Percentiles rank a stretch among this genome's conserved stretches.
Conservation (phyloP, 768 basidiomycete genomes). For the Cyclocybe cylindracea region DNA sequence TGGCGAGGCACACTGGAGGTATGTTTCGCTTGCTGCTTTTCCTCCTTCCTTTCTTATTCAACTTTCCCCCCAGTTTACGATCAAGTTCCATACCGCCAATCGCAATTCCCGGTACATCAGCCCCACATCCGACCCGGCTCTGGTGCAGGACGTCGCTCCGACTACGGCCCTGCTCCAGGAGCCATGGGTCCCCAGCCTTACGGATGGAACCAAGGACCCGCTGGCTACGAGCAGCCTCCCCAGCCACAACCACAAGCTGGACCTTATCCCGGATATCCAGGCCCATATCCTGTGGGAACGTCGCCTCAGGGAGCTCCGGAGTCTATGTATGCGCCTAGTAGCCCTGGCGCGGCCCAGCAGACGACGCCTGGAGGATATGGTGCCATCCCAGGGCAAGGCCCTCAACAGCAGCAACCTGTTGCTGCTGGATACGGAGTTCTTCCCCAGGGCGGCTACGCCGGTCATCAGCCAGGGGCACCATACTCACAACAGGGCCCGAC, state of each 20-base stretch:
- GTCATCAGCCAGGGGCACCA: constrained; percentile 34
- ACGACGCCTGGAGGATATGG: neutral
- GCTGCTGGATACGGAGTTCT: constrained; percentile 24
- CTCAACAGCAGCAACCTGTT: constrained; percentile 15
- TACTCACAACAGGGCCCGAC: constrained; percentile 41
- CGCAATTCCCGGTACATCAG: constrained; percentile 10
- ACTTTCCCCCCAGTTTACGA: constrained; percentile 52
- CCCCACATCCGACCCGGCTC: constrained; percentile 23
- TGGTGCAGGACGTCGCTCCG: constrained; percentile 30
- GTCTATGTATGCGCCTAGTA: too few relatives aligned
- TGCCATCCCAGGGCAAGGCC: constrained; percentile 4
- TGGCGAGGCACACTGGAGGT: constrained; percentile 74
- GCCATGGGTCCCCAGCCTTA: constrained; percentile 39
- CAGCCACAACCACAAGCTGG: too few relatives aligned
- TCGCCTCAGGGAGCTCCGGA: neutral
- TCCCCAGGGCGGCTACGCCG: constrained; percentile 28
- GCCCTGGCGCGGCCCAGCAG: too few relatives aligned
- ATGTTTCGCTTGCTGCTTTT: constrained; percentile 16
- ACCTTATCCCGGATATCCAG: constrained; percentile 27
- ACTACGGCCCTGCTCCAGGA: constrained; percentile 14
- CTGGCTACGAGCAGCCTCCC: constrained; percentile 41
- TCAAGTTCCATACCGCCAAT: constrained; percentile 27
- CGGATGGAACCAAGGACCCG: constrained; percentile 50
- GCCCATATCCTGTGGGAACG: constrained; percentile 15
- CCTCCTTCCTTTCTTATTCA: constrained; percentile 4